These are phyloP conservation scores for Stephania cephalantha DNA, from an alignment of 164 flowering plant species.

Conservation along the genomic window DNA sequence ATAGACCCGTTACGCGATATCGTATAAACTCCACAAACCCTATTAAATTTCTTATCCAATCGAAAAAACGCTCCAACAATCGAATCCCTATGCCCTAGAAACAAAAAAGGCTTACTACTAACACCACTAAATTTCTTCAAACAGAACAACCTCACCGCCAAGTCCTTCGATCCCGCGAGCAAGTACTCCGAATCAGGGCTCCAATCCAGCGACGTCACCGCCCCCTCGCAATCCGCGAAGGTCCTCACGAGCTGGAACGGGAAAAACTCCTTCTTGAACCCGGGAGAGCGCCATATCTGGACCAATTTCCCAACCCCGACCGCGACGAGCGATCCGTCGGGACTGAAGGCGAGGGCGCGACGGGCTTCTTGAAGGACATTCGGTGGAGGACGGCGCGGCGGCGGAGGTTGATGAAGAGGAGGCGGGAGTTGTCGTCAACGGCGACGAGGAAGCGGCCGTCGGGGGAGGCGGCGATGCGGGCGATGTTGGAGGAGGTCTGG, in stretches of 20 bases:
- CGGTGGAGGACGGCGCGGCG: slow-evolving; percentile 75
- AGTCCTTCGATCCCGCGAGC: slow-evolving; percentile 78
- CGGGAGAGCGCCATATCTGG: slow-evolving; percentile 89
- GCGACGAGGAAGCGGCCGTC: slow-evolving; percentile 66
- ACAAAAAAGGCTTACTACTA: slow-evolving; percentile 58
- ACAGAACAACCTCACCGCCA: slow-evolving; percentile 69
- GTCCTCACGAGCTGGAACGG: slow-evolving; percentile 72
- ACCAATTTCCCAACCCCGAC: slow-evolving; percentile 68
- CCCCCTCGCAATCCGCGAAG: slow-evolving; percentile 56
- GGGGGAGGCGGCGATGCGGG: slow-evolving; percentile 72
- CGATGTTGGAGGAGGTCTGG: slow-evolving; percentile 63
- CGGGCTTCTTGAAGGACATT: slow-evolving; percentile 61
- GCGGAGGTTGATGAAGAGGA: slow-evolving; percentile 65
- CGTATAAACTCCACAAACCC: slow-evolving; percentile 46
- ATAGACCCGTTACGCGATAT: slow-evolving; percentile 67
- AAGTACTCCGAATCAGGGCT: slow-evolving; percentile 62
- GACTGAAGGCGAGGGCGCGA: slow-evolving; percentile 60
- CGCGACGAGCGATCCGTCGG: slow-evolving; percentile 65
- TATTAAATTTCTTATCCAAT: slow-evolving; percentile 43
- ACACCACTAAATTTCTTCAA: slow-evolving; percentile 35
- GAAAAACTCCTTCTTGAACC: slow-evolving; percentile 69
- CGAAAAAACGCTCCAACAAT: slow-evolving; percentile 71
- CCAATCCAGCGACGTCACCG: slow-evolving; percentile 70
- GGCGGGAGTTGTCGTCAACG: slow-evolving; percentile 66
- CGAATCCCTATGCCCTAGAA: slow-evolving; percentile 75